A percentile compares a stretch with the other conserved stretches of the same genome.
Conservation (phyloP, 345 rosid genomes). For the Reutealis trisperma region DNA sequence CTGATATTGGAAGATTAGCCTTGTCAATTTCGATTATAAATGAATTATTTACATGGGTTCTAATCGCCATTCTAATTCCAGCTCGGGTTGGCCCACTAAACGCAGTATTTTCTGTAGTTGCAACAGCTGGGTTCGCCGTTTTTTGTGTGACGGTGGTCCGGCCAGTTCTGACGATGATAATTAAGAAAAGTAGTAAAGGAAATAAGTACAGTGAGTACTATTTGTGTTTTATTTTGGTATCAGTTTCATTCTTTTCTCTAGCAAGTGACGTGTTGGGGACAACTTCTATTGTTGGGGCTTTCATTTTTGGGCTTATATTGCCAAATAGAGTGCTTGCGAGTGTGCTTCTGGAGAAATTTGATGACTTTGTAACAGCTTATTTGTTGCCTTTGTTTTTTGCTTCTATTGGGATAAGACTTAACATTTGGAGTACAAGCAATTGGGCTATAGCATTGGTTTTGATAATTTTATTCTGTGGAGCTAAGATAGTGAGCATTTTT, state of each 20-base stretch:
- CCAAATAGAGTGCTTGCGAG: conserved; percentile 41
- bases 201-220: conserved; percentile 12
- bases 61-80: conserved; percentile 19
- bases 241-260: conserved; percentile 34
- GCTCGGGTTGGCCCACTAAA: neutral
- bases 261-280: conserved; percentile 44
- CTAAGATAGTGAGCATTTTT: conserved; percentile 9
- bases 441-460: neutral
- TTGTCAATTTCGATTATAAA: conserved; percentile 12
- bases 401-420: conserved; percentile 26
- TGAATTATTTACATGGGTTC: conserved; percentile 30
- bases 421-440: neutral
- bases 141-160: conserved; percentile 23
- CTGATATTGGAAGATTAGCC: conserved; percentile 33
- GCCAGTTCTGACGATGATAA: conserved; percentile 22
- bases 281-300: conserved; percentile 46
- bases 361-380: conserved; percentile 38
- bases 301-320: conserved; percentile 47
- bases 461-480: neutral
- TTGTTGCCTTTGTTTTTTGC: conserved; percentile 44
- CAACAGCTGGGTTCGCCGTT: conserved; percentile 5
- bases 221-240: conserved; percentile 15
- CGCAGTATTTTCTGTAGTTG: neutral
- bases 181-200: conserved; percentile 9
- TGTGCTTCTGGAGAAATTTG: conserved; percentile 36